Conservation (phyloP, 164 flowering plant species). For the Piper longum region DNA sequence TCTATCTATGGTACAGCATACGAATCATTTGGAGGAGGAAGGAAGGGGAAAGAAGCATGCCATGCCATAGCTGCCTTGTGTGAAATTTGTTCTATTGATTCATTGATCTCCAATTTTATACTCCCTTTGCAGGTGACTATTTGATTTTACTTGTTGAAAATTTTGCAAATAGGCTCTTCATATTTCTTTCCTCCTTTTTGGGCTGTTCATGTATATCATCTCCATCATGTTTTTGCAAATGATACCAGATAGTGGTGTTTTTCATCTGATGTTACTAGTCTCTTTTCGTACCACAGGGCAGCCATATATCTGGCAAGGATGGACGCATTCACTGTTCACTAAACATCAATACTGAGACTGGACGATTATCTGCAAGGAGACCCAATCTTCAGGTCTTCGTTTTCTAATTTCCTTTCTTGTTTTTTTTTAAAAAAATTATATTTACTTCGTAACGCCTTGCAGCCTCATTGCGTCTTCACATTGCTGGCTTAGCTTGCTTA, state of each 20-base stretch:
- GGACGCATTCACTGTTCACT: slow-evolving; percentile 92
- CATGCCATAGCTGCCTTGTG: slow-evolving; percentile 96
- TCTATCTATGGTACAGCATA: slow-evolving; percentile 72
- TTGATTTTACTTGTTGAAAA: no score
- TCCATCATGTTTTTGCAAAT: neutral
- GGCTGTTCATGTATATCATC: no score
- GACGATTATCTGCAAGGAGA: slow-evolving; percentile 87
- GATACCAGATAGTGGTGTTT: neutral
- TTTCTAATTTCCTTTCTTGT: neutral
- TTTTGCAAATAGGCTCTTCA: no score
- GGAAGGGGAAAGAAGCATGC: slow-evolving; percentile 71
- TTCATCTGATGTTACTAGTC: neutral
- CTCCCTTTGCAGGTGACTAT: slow-evolving; percentile 73
- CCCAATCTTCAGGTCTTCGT: slow-evolving; percentile 85
- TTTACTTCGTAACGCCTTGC: neutral
- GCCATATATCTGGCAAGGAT: slow-evolving; percentile 57
- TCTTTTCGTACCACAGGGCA: slow-evolving; percentile 36
- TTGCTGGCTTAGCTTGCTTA: neutral
- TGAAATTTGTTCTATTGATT: slow-evolving; percentile 81
- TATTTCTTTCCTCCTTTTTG: no score
- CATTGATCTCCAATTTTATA: slow-evolving; percentile 88
- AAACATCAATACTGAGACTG: slow-evolving; percentile 98
- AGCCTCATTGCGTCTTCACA: no score
- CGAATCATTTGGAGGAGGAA: slow-evolving; percentile 43
- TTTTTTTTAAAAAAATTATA: neutral